Evolutionary conservation across 2,329 filamentous ascomycete species (phyloP).

Genomic region (Pezicula neosporulosa): DNA sequence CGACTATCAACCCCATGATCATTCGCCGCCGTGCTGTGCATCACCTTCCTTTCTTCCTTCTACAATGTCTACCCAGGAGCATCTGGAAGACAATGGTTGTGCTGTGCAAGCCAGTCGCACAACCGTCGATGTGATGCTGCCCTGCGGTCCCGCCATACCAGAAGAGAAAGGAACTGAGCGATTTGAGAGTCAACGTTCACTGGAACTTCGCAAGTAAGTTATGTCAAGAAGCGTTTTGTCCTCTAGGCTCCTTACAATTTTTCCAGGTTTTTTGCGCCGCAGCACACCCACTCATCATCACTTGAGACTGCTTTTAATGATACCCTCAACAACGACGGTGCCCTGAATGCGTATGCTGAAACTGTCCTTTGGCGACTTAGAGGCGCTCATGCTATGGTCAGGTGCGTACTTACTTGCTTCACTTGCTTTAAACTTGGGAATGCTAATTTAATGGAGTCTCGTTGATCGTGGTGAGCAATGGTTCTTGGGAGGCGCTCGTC

Average conservation of each 20-base stretch:
- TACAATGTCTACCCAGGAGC: no score
- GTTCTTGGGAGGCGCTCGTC: conserved; percentile 21
- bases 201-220: conserved; percentile 27
- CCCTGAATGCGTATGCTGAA: conserved; percentile 38
- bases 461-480: conserved; percentile 24
- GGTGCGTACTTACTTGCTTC: conserved; percentile 9
- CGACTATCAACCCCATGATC: neutral
- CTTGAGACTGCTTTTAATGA: conserved; percentile 17
- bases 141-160: neutral
- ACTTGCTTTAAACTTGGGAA: neutral
- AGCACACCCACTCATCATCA: conserved; percentile 3
- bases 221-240: neutral
- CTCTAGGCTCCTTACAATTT: neutral
- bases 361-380: conserved; percentile 41
- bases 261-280: conserved; percentile 24
- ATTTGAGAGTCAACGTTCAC: conserved; percentile 16
- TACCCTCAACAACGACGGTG: conserved; percentile 23
- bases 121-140: neutral
- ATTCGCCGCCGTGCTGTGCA: neutral
- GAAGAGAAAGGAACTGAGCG: neutral
- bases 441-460: conserved; percentile 8
- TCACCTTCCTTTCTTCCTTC: no score
- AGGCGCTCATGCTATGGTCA: conserved; percentile 24
- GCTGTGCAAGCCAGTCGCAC: neutral
- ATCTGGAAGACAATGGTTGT: neutral